Evolutionary conservation across 2,329 filamentous ascomycete genomes (phyloP).

Genomic region (Pseudogymnoascus sp.): DNA sequence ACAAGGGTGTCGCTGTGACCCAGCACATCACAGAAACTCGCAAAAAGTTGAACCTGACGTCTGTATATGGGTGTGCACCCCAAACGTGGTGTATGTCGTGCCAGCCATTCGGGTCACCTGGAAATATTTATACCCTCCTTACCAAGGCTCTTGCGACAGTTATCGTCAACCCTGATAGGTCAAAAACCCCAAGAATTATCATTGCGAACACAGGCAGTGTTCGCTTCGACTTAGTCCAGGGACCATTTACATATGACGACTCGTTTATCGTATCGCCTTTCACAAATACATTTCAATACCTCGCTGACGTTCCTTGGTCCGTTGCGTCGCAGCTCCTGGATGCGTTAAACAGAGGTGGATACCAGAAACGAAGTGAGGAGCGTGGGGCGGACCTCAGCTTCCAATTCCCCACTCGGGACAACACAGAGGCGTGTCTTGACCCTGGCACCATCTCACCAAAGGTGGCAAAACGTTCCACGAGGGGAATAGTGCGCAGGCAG

Average conservation of each 20-base stretch:
- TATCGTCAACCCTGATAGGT: slow-evolving; percentile 47
- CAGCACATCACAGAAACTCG: slow-evolving; percentile 61
- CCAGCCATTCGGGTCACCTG: slow-evolving; percentile 60
- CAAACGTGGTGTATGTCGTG: slow-evolving; percentile 71
- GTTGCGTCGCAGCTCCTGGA: slow-evolving; percentile 60
- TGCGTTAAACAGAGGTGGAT: slow-evolving; percentile 45
- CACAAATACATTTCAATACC: slow-evolving; percentile 64
- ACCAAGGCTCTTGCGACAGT: slow-evolving; percentile 61
- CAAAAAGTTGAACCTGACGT: slow-evolving; percentile 60
- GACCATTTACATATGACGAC: slow-evolving; percentile 79
- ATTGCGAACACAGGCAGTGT: slow-evolving; percentile 86
- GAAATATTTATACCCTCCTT: slow-evolving; percentile 64
- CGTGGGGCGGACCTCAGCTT: not conserved
- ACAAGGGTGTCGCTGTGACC: slow-evolving; percentile 66
- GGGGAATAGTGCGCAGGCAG: slow-evolving; percentile 25
- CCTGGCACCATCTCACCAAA: slow-evolving; percentile 14
- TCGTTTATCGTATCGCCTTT: slow-evolving; percentile 87
- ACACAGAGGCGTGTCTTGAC: not conserved
- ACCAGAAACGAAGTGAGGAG: not conserved
- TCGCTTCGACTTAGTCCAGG: slow-evolving; percentile 92
- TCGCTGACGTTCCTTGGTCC: slow-evolving; percentile 71
- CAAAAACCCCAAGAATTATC: slow-evolving; percentile 57
- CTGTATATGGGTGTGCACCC: slow-evolving; percentile 71
- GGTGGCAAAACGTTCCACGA: slow-evolving; percentile 17
- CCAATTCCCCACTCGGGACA: not conserved